Evolutionary conservation across 306 rosid species (phyloP).

Genomic region (Glycine tomentella): DNA sequence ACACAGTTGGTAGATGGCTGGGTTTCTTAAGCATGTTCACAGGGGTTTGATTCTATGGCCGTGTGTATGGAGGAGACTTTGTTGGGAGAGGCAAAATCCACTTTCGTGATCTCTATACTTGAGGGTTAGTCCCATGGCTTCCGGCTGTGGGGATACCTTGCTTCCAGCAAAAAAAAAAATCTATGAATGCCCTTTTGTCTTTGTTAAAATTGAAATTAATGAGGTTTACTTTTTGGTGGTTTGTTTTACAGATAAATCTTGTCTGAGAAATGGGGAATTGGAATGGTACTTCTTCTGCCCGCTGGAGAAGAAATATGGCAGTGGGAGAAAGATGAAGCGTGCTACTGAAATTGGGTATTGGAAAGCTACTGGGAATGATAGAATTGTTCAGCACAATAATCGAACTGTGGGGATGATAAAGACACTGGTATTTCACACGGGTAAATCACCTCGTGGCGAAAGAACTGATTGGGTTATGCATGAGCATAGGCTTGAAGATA

Average conservation of each 20-base stretch:
- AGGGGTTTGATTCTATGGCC: too few species aligned
- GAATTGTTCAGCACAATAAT: conserved; percentile 42
- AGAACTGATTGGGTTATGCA: conserved; percentile 50
- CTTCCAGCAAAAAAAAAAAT: too few species aligned
- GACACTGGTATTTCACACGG: conserved; percentile 44
- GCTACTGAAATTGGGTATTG: conserved; percentile 68
- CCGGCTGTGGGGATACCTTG: too few species aligned
- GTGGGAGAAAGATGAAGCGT: conserved; percentile 69
- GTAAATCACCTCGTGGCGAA: conserved; percentile 37
- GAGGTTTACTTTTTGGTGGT: neutral
- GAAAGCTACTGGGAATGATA: conserved; percentile 83
- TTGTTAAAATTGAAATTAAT: neutral
- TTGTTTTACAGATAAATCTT: conserved; percentile 59
- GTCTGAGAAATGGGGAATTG: conserved; percentile 59
- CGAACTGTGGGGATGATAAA: conserved; percentile 43
- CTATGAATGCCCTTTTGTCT: neutral
- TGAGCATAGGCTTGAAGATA: conserved; percentile 51
- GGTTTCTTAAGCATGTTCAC: too few species aligned
- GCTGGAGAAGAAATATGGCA: conserved; percentile 61
- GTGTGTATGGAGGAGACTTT: too few species aligned
- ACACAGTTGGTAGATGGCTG: too few species aligned
- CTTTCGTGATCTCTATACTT: too few species aligned
- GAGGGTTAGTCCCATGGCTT: too few species aligned
- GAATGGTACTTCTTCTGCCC: conserved; percentile 84
- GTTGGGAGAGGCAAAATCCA: too few species aligned